A percentile compares a stretch with the other conserved stretches of the same genome.
phyloP scores from a whole-genome alignment of 768 basidiomycete genomes.

The Pleurotus tuoliensis region DNA sequence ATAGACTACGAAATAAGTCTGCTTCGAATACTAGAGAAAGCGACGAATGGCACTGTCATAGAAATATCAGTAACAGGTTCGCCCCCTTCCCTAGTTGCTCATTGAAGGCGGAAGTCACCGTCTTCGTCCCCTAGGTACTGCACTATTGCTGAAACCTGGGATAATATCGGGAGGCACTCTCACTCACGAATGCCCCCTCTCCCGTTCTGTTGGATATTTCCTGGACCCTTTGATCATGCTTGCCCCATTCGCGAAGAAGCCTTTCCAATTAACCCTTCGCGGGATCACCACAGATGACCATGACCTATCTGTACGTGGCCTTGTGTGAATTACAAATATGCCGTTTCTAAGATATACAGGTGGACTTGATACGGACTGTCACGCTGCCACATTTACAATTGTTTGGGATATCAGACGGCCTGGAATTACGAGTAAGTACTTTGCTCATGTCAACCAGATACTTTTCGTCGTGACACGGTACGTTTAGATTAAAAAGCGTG shows the following conservation, averaged over 20 bases:
- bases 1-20: slow-evolving; percentile 92
- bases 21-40: slow-evolving; percentile 80
- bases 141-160: slow-evolving; percentile 89
- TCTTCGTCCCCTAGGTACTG: slow-evolving; percentile 61
- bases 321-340: no score
- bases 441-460: not conserved
- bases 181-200: slow-evolving; percentile 84
- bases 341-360: slow-evolving; percentile 38
- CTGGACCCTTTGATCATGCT: slow-evolving; percentile 87
- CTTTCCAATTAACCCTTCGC: slow-evolving; percentile 73
- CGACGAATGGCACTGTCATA: slow-evolving; percentile 90
- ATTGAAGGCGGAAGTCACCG: not conserved
- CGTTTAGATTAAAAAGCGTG: slow-evolving; percentile 87
- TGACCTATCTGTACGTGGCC: slow-evolving; percentile 73
- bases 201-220: slow-evolving; percentile 91
- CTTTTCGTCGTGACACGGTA: not conserved
- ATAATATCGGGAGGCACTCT: slow-evolving; percentile 80
- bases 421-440: slow-evolving; percentile 73
- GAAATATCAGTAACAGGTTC: slow-evolving; percentile 95
- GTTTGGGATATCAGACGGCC: slow-evolving; percentile 85
- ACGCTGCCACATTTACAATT: slow-evolving; percentile 87
- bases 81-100: not conserved
- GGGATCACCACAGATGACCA: slow-evolving; percentile 92
- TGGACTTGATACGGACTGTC: slow-evolving; percentile 84
- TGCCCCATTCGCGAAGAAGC: slow-evolving; percentile 89